A percentile compares a stretch with the other conserved stretches of the same genome.
Evolutionary conservation across 2,329 filamentous ascomycete genomes (phyloP).

Genomic region (Didymella glomerata): DNA sequence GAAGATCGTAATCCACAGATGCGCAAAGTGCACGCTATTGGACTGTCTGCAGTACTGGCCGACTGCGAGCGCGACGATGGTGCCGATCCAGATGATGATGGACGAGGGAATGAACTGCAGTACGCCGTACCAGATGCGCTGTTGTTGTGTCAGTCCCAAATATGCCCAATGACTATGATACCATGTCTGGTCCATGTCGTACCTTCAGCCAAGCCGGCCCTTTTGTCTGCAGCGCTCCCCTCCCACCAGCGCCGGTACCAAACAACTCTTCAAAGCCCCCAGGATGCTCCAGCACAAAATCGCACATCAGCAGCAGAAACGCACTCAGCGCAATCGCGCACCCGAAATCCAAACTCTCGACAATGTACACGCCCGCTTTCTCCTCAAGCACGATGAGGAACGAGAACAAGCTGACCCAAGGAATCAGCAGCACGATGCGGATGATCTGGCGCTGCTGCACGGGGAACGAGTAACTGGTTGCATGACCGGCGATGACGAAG

Average conservation of each 20-base stretch:
- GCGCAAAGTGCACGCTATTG: conserved; percentile 41
- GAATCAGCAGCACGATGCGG: conserved; percentile 37
- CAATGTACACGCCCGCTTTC: conserved; percentile 32
- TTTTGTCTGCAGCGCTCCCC: conserved; percentile 20
- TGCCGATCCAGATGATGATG: conserved; percentile 43
- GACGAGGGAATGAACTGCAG: conserved; percentile 44
- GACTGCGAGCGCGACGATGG: conserved; percentile 32
- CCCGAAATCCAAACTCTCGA: conserved; percentile 37
- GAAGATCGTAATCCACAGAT: conserved; percentile 43
- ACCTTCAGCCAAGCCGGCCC: conserved; percentile 43
- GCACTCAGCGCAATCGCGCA: conserved; percentile 42
- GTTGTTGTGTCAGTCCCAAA: not conserved
- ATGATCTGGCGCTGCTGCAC: conserved; percentile 44
- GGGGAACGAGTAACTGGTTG: conserved; percentile 39
- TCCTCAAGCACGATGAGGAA: conserved; percentile 36
- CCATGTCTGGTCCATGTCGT: not conserved
- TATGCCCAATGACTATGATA: too few relatives aligned
- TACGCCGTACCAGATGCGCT: conserved; percentile 44
- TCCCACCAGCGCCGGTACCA: conserved; percentile 29
- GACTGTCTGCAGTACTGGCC: conserved; percentile 42
- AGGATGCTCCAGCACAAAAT: conserved; percentile 37
- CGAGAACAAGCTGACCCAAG: conserved; percentile 38
- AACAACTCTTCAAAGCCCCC: conserved; percentile 44
- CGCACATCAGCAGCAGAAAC: conserved; percentile 45
- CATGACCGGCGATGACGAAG: conserved; percentile 31